These are phyloP conservation scores for Pseudopediastrum boryanum DNA, from an alignment of 139 green algal genomes.

Conservation along the genomic window DNA sequence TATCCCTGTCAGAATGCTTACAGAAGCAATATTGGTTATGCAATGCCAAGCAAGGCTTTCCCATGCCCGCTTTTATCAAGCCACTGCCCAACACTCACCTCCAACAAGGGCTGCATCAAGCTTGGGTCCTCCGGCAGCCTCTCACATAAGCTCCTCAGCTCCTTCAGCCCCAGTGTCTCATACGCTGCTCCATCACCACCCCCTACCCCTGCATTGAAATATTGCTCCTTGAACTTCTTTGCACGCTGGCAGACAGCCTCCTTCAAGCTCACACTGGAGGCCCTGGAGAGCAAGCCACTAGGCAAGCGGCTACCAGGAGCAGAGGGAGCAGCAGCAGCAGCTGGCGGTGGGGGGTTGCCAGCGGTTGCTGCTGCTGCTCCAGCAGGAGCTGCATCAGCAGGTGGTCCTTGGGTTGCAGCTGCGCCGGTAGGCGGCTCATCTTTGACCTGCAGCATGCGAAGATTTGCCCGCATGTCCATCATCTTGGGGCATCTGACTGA, in stretches of 20 bases:
- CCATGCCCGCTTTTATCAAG: no score
- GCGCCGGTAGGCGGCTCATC: no score
- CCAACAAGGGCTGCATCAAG: conserved; percentile 28
- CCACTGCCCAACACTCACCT: conserved; percentile 17
- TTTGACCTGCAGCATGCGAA: no score
- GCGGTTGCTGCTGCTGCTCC: conserved; percentile 16
- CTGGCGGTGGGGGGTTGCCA: not conserved
- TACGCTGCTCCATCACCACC: conserved; percentile 13
- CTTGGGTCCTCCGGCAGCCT: conserved; percentile 31
- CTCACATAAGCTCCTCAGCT: conserved; percentile 55
- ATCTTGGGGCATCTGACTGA: no score
- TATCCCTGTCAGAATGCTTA: no score
- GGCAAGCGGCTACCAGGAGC: no score
- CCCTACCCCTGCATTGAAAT: conserved; percentile 39
- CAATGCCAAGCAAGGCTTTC: no score
- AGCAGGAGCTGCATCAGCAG: conserved; percentile 6
- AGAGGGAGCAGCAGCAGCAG: not conserved
- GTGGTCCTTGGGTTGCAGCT: no score
- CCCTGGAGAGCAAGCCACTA: no score
- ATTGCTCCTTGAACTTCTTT: conserved; percentile 42
- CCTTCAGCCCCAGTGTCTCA: conserved; percentile 54
- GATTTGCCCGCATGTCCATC: no score
- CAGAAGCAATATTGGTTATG: no score
- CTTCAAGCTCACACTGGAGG: conserved; percentile 30
- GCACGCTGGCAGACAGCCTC: conserved; percentile 33